These are phyloP conservation scores for Claviceps sp. DNA, from an alignment of 2,329 filamentous ascomycete genomes.

Conservation along the genomic window DNA sequence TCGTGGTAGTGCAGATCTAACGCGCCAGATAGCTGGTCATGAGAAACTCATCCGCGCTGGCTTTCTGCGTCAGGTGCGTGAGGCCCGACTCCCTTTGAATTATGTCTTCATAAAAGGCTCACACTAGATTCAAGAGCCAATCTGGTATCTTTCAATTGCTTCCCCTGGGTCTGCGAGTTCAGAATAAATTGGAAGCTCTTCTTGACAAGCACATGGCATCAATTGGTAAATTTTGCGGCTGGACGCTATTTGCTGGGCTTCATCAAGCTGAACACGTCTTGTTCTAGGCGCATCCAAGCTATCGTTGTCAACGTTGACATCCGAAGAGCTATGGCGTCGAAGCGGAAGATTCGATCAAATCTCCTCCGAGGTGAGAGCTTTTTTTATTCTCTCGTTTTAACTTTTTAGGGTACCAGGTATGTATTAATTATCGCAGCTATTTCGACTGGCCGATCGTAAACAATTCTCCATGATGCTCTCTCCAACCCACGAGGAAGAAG, in stretches of 20 bases:
- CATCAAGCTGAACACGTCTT: not conserved
- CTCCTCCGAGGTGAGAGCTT: constrained; percentile 49
- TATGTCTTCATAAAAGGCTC: constrained; percentile 1
- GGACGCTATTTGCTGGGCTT: not conserved
- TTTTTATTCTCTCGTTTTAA: not conserved
- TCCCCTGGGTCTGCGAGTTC: constrained; percentile 73
- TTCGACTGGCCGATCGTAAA: constrained; percentile 69
- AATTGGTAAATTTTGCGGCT: constrained; percentile 36
- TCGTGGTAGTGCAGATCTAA: constrained; percentile 8
- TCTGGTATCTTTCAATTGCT: constrained; percentile 87
- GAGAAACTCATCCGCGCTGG: constrained; percentile 56
- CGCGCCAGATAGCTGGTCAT: constrained; percentile 40
- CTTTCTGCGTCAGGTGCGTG: constrained; percentile 55
- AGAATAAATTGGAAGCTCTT: constrained; percentile 72
- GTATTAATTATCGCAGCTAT: constrained; percentile 44
- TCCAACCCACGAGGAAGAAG: constrained; percentile 94
- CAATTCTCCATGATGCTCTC: constrained; percentile 62
- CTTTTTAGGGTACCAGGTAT: not conserved
- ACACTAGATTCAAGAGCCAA: constrained; percentile 47
- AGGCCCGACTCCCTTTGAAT: not conserved
- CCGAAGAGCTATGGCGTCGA: constrained; percentile 68
- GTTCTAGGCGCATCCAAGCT: constrained; percentile 59
- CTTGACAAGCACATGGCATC: constrained; percentile 82
- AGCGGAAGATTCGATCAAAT: constrained; percentile 69
- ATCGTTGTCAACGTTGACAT: constrained; percentile 73